Base-by-base conservation (phyloP, 352 stramenopile genomes). In the Phytopythium litorale region DNA sequence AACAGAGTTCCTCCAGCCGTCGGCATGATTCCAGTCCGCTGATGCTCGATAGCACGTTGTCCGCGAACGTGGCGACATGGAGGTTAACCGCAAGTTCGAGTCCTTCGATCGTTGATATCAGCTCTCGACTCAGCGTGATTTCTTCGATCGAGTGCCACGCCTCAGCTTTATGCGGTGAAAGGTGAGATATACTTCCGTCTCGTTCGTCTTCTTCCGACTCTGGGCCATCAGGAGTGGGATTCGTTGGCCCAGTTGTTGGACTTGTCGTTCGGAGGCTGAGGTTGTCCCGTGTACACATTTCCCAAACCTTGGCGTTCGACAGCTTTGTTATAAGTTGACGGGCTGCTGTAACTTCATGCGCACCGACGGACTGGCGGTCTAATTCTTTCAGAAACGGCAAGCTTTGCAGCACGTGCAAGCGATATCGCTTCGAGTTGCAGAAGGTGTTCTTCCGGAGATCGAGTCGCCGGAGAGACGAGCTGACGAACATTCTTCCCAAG, bases 391-490 rank as follows among this genome's bases (percentile, higher is more conserved):
- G 67, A 13, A 58, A 54, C 8, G 76, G 60, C n/a, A 90, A 43
- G 37, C 68, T 51, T 23, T 87, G 78, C 15, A 92, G 56, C 18
- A 88, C 70, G 42, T 91, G 78, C 3, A 87, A 56, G 16, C 86
- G 79, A 65, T 93, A 93, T 1, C 84, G 70, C 56, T 94, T 94
- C 1, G 69, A 73, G 0, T 66, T 60, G 42, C 76, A 89, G 12
- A 96, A 71, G 0, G 64, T 30, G 32, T 96, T 96, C 53, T 91
- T 91, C 25, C 79, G 77, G 35, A 96, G 62, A 53, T 91, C 81
- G 3, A 96, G 50, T 3, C 60, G 62, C 15, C 56, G 63, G 2
- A 96, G 59, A 1, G 53, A 32, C 38, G 54, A 57, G 12, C 67
- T 64, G 12, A 37, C 56, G 19, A 75, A 60, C 16, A 56, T 30